Conservation (phyloP, 1,284 basidiomycete genomes). For the Kalmanozyma brasiliensis region DNA sequence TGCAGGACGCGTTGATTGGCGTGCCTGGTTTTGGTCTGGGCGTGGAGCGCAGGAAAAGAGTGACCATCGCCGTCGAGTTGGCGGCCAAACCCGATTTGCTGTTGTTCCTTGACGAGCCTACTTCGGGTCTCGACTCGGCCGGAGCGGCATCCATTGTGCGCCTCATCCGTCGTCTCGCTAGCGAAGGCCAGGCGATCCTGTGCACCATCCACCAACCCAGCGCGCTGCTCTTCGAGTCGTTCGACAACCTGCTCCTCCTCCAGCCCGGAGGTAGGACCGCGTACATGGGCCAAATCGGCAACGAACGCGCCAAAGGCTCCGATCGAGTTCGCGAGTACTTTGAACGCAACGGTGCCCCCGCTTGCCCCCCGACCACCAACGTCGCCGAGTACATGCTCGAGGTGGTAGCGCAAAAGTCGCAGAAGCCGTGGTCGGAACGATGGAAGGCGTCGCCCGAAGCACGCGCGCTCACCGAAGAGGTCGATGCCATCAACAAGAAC, state of each 20-base stretch:
- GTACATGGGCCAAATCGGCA: constrained; percentile 56
- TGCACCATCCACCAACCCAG: constrained; percentile 63
- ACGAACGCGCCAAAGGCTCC: constrained; percentile 30
- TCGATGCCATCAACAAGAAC: constrained; percentile 69
- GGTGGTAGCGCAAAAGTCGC: constrained; percentile 56
- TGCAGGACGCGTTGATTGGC: constrained; percentile 59
- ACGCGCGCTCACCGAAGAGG: constrained; percentile 68
- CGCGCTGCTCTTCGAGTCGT: constrained; percentile 54
- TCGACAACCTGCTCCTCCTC: constrained; percentile 58
- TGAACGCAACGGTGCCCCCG: constrained; percentile 51
- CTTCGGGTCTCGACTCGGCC: constrained; percentile 55
- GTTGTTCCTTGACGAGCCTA: constrained; percentile 65
- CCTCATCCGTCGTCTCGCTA: constrained; percentile 51
- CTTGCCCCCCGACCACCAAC: constrained; percentile 51
- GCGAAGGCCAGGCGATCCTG: constrained; percentile 58
- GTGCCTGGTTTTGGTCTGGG: constrained; percentile 55
- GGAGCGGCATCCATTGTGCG: constrained; percentile 56
- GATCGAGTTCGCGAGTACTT: constrained; percentile 54
- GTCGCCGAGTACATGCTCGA: constrained; percentile 67
- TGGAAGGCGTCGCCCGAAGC: constrained; percentile 69
- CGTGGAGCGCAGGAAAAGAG: constrained; percentile 55
- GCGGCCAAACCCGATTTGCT: constrained; percentile 61
- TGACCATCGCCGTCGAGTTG: constrained; percentile 62
- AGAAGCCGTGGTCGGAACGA: constrained; percentile 43
- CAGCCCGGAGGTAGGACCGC: constrained; percentile 51